Conservation (phyloP, 352 stramenopile genomes). For the Lagenidium giganteum region DNA sequence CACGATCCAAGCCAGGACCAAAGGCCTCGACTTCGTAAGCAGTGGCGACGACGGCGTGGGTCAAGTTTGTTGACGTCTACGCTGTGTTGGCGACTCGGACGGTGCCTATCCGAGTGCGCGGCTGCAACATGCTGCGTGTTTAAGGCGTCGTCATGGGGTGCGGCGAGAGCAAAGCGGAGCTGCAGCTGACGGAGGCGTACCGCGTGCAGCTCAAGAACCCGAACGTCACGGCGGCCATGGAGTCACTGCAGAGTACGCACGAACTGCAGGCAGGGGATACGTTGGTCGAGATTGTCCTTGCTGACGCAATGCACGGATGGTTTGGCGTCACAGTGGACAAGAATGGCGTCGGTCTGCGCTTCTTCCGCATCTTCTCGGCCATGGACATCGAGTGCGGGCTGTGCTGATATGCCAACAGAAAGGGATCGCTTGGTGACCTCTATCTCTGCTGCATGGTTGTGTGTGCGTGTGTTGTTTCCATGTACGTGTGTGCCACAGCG, state of each 20-base stretch:
- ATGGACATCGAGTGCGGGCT: slow-evolving; percentile 54
- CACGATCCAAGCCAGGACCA: too few relatives aligned
- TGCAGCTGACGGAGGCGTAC: slow-evolving; percentile 26
- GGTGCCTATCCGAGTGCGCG: slow-evolving; percentile 7
- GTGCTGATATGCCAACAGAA: too few relatives aligned
- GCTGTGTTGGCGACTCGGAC: slow-evolving; percentile 21
- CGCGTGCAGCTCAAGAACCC: slow-evolving; percentile 31
- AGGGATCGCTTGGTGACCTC: too few relatives aligned
- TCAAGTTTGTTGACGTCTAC: slow-evolving; percentile 12
- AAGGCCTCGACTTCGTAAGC: too few relatives aligned
- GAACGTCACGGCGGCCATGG: slow-evolving; percentile 26
- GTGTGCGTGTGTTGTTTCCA: not conserved
- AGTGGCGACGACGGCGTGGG: too few relatives aligned
- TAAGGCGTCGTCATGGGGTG: slow-evolving; percentile 23
- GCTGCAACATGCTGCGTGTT: slow-evolving; percentile 1
- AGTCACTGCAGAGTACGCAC: slow-evolving; percentile 19
- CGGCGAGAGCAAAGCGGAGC: slow-evolving; percentile 31
- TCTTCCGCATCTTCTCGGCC: slow-evolving; percentile 37
- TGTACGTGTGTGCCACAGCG: slow-evolving; percentile 9
- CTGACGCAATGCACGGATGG: not conserved
- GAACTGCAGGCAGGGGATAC: too few relatives aligned
- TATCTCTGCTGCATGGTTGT: not conserved
- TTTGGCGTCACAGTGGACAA: slow-evolving; percentile 37
- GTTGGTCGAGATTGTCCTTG: too few relatives aligned
- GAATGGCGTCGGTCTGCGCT: slow-evolving; percentile 24